Evolutionary conservation across 78 protist genomes (phyloP), one percentile per base, ranked within the genome.

Genomic region (Dictyostelium intermedium): DNA sequence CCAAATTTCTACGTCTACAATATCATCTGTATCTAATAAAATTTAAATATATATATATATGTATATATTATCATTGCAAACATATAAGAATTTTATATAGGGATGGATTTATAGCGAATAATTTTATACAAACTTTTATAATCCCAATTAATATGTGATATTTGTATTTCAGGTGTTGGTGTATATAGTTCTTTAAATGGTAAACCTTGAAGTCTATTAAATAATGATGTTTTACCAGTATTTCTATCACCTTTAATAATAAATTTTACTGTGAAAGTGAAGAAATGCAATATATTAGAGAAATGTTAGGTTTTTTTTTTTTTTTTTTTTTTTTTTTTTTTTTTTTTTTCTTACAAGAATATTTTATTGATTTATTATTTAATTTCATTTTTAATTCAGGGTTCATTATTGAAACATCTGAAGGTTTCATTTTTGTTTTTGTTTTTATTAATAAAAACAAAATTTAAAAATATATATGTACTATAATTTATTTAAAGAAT

Each of bases 231-330:
- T 56, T 91, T 91, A 14, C 95, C 95, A 53, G 95, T 91, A 91
- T 91, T 91, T 73, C 95, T 84, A n/a, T 91, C 95, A n/a, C 95
- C 95, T 82, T 66, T 84, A 16, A 91, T 91, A 30, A 91, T 85
- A 11, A 91, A 56, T 82, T 82, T 91, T 9, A 91, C 95, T 91
- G 34, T 61, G 16, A 11, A 18, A 25, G 32, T 45, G 20, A 60
- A 35, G 56, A 61, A 34, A 35, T 8, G 0, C 9, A 4, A 61
- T 6, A 53, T 16, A 4, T 4, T 4, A 4, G 37, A 8, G 1
- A 23, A 13, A 8, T 16, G 41, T 8, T 60, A 60, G 3, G 18
- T 56, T 56, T 18, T 18, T 41, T 41, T 41, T 47, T 47, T 11
- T 2, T 47, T 11, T 45, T 45, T 45, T 45, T 9, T 32, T 32